phyloP scores from a whole-genome alignment of 1,284 basidiomycete genomes.

The Cryptococcus sp. region DNA sequence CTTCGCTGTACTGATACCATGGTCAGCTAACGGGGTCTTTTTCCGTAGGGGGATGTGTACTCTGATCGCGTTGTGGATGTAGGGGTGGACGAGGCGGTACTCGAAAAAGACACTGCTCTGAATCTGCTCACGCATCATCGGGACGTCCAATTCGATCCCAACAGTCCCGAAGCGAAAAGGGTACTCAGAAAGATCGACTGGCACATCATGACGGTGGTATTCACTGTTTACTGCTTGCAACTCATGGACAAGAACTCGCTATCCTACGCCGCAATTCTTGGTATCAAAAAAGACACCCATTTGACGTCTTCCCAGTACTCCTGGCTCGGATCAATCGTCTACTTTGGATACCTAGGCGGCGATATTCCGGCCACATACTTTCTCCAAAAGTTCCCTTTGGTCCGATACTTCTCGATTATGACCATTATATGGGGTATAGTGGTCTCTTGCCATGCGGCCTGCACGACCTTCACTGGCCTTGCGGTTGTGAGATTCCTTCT shows the following conservation, averaged over 20 bases:
- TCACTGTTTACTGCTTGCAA: conserved; percentile 4
- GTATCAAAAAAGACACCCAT: conserved; percentile 7
- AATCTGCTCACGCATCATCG: conserved; percentile 6
- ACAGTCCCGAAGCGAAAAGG: conserved; percentile 3
- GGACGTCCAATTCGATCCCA: conserved; percentile 1
- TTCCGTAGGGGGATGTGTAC: too few species aligned
- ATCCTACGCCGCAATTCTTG: conserved; percentile 13
- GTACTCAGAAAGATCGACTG: conserved; percentile 10
- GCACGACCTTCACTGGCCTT: conserved; percentile 6
- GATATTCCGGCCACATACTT: conserved; percentile 13
- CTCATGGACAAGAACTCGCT: conserved; percentile 11
- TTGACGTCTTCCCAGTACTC: conserved; percentile 9
- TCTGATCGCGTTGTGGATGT: not conserved
- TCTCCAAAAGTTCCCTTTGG: conserved; percentile 12
- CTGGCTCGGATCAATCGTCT: conserved; percentile 24
- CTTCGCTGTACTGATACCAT: too few species aligned
- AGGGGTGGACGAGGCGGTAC: not conserved
- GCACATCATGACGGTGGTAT: conserved; percentile 8
- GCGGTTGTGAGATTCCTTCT: conserved; percentile 13
- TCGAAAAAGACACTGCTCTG: conserved; percentile 6
- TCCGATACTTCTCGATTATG: conserved; percentile 9
- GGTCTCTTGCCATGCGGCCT: conserved; percentile 12
- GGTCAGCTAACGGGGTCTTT: too few species aligned
- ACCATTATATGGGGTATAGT: conserved; percentile 9
- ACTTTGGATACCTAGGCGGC: conserved; percentile 19